phyloP scores from a whole-genome alignment of 805 yeast species.

The Nakazawaea wickerhamii region DNA sequence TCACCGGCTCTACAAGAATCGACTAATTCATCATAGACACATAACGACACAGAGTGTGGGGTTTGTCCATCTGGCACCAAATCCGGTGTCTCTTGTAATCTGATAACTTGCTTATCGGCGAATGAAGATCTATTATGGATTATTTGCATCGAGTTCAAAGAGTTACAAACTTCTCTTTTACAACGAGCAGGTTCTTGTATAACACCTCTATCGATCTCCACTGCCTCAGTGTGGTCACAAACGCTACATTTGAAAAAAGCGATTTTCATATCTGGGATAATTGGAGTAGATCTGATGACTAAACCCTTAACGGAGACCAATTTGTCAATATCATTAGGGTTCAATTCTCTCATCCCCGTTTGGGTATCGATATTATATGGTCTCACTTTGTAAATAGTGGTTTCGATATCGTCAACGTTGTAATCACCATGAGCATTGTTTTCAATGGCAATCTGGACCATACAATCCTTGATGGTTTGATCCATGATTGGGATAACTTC shows the following conservation, averaged over 20 bases:
- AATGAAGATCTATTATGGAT: slow-evolving; percentile 90
- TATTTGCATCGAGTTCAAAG: slow-evolving; percentile 79
- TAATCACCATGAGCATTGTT: slow-evolving; percentile 37
- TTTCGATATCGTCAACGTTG: slow-evolving; percentile 62
- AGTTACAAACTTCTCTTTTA: slow-evolving; percentile 83
- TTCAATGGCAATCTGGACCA: slow-evolving; percentile 53
- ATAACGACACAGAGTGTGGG: slow-evolving; percentile 90
- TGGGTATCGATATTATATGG: slow-evolving; percentile 76
- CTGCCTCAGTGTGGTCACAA: slow-evolving; percentile 87
- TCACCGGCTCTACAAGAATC: slow-evolving; percentile 97
- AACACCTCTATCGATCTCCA: slow-evolving; percentile 90
- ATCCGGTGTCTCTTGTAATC: slow-evolving; percentile 94
- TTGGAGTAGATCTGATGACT: slow-evolving; percentile 80
- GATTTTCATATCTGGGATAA: slow-evolving; percentile 96
- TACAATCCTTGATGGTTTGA: slow-evolving; percentile 85
- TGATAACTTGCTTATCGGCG: slow-evolving; percentile 92
- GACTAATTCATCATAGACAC: slow-evolving; percentile 94
- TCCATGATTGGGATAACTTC: slow-evolving; percentile 98
- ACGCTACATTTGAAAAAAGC: slow-evolving; percentile 95
- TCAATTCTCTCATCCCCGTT: slow-evolving; percentile 85
- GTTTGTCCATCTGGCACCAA: slow-evolving; percentile 97
- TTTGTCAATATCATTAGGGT: slow-evolving; percentile 93
- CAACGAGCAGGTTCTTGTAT: slow-evolving; percentile 91
- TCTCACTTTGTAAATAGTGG: slow-evolving; percentile 78
- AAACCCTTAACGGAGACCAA: slow-evolving; percentile 87